These are phyloP conservation scores for Coemansia sp. DNA, from an alignment of 192 early-diverging fungal species.

Conservation along the genomic window DNA sequence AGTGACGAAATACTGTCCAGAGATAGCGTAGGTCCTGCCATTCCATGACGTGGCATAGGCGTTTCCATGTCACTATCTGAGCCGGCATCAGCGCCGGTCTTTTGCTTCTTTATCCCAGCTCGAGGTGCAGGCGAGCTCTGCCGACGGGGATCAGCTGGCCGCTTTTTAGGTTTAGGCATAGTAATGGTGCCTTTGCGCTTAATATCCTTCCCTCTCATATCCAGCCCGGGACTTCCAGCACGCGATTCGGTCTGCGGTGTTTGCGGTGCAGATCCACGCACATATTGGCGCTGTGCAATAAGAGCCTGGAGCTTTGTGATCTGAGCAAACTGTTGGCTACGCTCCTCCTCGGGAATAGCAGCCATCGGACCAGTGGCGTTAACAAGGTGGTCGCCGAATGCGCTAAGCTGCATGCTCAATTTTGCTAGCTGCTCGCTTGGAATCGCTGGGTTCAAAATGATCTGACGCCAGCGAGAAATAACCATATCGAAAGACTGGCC, in stretches of 20 bases:
- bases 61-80: slow-evolving; percentile 17
- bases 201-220: slow-evolving; percentile 14
- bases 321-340: slow-evolving; percentile 37
- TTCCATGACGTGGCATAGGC: slow-evolving; percentile 4
- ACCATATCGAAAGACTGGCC: slow-evolving; percentile 11
- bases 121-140: slow-evolving; percentile 34
- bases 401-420: slow-evolving; percentile 50
- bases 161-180: slow-evolving; percentile 24
- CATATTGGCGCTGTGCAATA: slow-evolving; percentile 44
- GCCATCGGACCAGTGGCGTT: slow-evolving; percentile 15
- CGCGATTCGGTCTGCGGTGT: slow-evolving; percentile 26
- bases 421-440: slow-evolving; percentile 32
- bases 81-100: slow-evolving; percentile 11
- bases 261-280: slow-evolving; percentile 8
- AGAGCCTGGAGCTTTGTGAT: slow-evolving; percentile 42
- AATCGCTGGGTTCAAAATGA: slow-evolving; percentile 42
- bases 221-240: slow-evolving; percentile 29
- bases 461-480: slow-evolving; percentile 43
- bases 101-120: slow-evolving; percentile 14
- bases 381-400: slow-evolving; percentile 26
- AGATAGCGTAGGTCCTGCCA: slow-evolving; percentile 16
- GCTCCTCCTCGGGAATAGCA: slow-evolving; percentile 29
- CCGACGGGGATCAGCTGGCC: slow-evolving; percentile 19
- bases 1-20: slow-evolving; percentile 16
- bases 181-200: slow-evolving; percentile 12